A percentile compares a stretch with the other conserved stretches of the same genome.
Evolutionary conservation across 208 protist genomes (phyloP).

Genomic region (Trypanosoma avium): DNA sequence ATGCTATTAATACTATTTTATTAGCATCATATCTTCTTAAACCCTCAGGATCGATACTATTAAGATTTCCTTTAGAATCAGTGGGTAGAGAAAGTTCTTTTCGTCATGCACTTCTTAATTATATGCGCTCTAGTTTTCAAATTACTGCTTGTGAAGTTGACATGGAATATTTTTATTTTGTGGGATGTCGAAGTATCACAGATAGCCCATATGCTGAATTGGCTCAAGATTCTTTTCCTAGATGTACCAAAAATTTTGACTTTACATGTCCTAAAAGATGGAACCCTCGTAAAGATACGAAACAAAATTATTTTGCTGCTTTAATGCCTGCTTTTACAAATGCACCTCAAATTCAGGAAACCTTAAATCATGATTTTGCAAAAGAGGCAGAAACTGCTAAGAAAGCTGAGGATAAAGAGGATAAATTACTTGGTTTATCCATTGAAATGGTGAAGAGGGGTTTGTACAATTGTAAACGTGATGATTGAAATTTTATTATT

Average conservation of each 20-base stretch:
- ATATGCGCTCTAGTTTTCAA: conserved; percentile 27
- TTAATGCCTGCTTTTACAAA: conserved; percentile 55
- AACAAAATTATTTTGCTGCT: conserved; percentile 22
- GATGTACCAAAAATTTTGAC: conserved; percentile 23
- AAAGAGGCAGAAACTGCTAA: conserved; percentile 31
- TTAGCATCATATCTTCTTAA: conserved; percentile 21
- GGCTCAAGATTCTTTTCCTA: conserved; percentile 36
- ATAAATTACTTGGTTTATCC: conserved; percentile 61
- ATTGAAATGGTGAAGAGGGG: conserved; percentile 67
- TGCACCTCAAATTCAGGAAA: conserved; percentile 37
- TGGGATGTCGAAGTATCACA: conserved; percentile 17
- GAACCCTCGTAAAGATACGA: conserved; percentile 41
- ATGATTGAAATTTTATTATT: conserved; percentile 27
- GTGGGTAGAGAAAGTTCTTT: background rate
- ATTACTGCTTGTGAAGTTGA: background rate
- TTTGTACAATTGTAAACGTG: conserved; percentile 38
- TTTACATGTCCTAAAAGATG: conserved; percentile 37
- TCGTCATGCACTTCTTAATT: background rate
- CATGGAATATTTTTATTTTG: conserved; percentile 18
- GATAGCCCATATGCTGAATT: conserved; percentile 22
- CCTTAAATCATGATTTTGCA: conserved; percentile 25
- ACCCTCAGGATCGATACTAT: conserved; percentile 17
- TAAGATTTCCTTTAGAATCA: conserved; percentile 14
- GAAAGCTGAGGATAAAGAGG: conserved; percentile 36
- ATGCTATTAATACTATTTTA: conserved; percentile 9